Percentiles rank a stretch among this genome's conserved stretches.
phyloP scores from a whole-genome alignment of 495 filamentous ascomycete species.

The Xylaria bambusicola region DNA sequence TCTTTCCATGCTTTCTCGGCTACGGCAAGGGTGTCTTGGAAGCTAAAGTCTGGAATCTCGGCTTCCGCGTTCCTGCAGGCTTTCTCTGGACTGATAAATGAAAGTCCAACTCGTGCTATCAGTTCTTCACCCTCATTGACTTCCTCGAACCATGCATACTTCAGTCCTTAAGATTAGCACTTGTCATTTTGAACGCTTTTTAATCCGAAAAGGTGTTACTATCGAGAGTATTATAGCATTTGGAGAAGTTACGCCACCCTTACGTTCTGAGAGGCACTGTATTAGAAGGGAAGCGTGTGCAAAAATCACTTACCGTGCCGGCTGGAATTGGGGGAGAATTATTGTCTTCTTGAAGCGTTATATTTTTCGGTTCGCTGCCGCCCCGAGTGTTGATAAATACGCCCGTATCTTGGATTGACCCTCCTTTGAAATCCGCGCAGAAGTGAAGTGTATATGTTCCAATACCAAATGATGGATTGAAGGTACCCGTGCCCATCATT shows the following conservation, averaged over 20 bases:
- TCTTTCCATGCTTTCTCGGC: slow-evolving; percentile 60
- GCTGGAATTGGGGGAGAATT: slow-evolving; percentile 60
- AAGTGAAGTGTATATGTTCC: slow-evolving; percentile 60
- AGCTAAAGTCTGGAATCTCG: slow-evolving; percentile 62
- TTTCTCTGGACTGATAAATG: slow-evolving; percentile 62
- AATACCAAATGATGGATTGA: slow-evolving; percentile 65
- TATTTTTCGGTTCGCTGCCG: slow-evolving; percentile 47
- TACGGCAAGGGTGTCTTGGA: slow-evolving; percentile 48
- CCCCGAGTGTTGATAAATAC: slow-evolving; percentile 59
- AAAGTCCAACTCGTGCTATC: slow-evolving; percentile 60
- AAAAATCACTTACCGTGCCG: slow-evolving; percentile 39
- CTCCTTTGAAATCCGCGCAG: slow-evolving; percentile 66
- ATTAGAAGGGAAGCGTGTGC: neutral
- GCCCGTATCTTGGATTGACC: slow-evolving; percentile 58
- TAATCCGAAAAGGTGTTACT: too few relatives aligned
- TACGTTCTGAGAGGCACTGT: too few relatives aligned
- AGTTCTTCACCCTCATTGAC: slow-evolving; percentile 45
- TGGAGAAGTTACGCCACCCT: too few relatives aligned
- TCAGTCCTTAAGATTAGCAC: too few relatives aligned
- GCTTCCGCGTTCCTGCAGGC: slow-evolving; percentile 62
- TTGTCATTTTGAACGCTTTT: too few relatives aligned
- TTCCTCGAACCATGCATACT: slow-evolving; percentile 56
- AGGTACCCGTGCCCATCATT: slow-evolving; percentile 63
- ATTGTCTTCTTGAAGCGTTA: slow-evolving; percentile 53
- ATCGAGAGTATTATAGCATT: too few relatives aligned